phyloP scores from a whole-genome alignment of 1,284 basidiomycete genomes.

The Mycosarcoma mackinlayi region DNA sequence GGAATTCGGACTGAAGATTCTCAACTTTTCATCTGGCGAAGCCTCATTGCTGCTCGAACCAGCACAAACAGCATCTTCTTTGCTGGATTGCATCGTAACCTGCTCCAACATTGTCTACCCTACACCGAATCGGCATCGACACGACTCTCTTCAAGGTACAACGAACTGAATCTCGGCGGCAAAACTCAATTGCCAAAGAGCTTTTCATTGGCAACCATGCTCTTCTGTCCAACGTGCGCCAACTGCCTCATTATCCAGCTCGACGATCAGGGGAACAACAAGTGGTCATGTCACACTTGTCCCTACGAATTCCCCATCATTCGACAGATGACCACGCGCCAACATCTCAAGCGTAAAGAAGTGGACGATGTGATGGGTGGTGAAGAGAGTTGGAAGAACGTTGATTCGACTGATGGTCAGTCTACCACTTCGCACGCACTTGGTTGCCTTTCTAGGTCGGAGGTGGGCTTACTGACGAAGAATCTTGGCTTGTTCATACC shows the following conservation, averaged over 20 bases:
- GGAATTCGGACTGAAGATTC: not conserved
- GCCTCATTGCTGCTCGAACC: not conserved
- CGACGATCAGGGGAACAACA: slow-evolving; percentile 76
- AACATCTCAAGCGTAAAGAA: slow-evolving; percentile 55
- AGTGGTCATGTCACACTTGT: slow-evolving; percentile 93
- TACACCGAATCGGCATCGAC: too few relatives aligned
- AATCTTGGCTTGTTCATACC: not conserved
- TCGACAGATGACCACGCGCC: slow-evolving; percentile 74
- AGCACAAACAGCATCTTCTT: not conserved
- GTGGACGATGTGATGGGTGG: slow-evolving; percentile 70
- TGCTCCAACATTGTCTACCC: too few relatives aligned
- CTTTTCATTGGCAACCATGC: slow-evolving; percentile 76
- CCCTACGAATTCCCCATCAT: slow-evolving; percentile 92
- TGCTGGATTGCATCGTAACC: not conserved
- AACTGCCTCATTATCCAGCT: slow-evolving; percentile 82
- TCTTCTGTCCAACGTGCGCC: slow-evolving; percentile 94
- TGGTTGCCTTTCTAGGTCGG: too few relatives aligned
- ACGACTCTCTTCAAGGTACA: not conserved
- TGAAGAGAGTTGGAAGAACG: slow-evolving; percentile 90
- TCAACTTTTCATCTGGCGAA: not conserved
- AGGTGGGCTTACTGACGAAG: too few relatives aligned
- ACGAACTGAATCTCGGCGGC: too few relatives aligned
- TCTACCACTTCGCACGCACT: too few relatives aligned
- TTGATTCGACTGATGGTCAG: slow-evolving; percentile 79
- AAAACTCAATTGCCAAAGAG: too few relatives aligned